phyloP scores from a whole-genome alignment of 2,329 filamentous ascomycete genomes.

The Aspergillus jensenii region DNA sequence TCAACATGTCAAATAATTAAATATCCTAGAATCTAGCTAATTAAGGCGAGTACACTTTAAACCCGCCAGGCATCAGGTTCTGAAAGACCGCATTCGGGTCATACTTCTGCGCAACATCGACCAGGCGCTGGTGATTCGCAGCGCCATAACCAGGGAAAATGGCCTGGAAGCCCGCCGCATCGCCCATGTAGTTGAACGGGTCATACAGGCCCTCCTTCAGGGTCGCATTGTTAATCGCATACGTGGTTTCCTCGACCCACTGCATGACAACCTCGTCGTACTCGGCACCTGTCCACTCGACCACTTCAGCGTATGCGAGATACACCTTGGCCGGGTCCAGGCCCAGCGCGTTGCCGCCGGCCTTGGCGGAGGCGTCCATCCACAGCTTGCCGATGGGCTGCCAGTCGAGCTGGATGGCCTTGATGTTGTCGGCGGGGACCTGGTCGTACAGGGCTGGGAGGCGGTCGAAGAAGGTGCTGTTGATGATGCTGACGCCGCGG shows the following conservation, averaged over 20 bases:
- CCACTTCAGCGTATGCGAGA: conserved; percentile 40
- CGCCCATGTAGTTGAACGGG: conserved; percentile 37
- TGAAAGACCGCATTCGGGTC: conserved; percentile 41
- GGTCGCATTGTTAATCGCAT: conserved; percentile 28
- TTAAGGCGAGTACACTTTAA: conserved; percentile 31
- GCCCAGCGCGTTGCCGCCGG: conserved; percentile 29
- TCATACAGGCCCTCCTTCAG: conserved; percentile 26
- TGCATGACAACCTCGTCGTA: conserved; percentile 31
- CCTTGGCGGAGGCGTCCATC: conserved; percentile 29
- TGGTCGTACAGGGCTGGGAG: conserved; percentile 39
- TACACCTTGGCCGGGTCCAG: conserved; percentile 35
- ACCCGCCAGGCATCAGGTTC: conserved; percentile 38
- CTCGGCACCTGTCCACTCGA: conserved; percentile 32
- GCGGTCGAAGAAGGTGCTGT: conserved; percentile 39
- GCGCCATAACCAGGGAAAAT: conserved; percentile 36
- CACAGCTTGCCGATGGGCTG: conserved; percentile 39
- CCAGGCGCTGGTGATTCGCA: conserved; percentile 31
- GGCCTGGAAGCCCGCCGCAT: conserved; percentile 37
- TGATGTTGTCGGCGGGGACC: conserved; percentile 36
- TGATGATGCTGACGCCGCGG: conserved; percentile 40
- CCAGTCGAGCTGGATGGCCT: conserved; percentile 43
- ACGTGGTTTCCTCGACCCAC: conserved; percentile 34
- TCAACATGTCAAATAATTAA: no score
- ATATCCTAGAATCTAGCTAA: not conserved
- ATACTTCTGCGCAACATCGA: conserved; percentile 34